Evolutionary conservation across 345 rosid species (phyloP).

Genomic region (Sisymbrium irio): DNA sequence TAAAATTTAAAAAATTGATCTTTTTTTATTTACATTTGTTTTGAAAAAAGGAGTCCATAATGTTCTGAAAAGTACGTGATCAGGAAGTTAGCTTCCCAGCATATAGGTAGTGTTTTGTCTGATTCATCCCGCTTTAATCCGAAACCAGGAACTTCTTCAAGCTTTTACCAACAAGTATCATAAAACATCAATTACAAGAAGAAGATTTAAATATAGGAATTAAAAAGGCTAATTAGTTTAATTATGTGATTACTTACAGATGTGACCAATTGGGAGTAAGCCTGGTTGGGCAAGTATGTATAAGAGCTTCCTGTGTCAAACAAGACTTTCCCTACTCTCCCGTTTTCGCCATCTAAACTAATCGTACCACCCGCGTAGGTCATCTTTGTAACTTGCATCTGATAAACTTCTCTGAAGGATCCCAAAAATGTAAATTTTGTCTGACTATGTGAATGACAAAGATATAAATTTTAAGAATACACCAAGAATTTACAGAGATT

Average conservation of each 20-base stretch:
- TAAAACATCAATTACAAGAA: background rate
- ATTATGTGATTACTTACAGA: constrained; percentile 51
- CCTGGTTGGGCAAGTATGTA: constrained; percentile 72
- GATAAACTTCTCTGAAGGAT: constrained; percentile 56
- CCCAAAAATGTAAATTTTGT: background rate
- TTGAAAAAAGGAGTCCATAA: background rate
- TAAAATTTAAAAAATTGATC: no score
- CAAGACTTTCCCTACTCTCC: constrained; percentile 44
- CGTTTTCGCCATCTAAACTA: constrained; percentile 45
- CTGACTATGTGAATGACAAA: background rate
- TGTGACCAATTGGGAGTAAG: constrained; percentile 60
- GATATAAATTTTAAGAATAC: background rate
- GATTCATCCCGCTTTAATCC: constrained; percentile 55
- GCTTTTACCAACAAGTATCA: constrained; percentile 41
- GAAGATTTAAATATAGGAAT: constrained; percentile 1
- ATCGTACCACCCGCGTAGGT: constrained; percentile 58
- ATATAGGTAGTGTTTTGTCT: constrained; percentile 71
- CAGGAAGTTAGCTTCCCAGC: constrained; percentile 59
- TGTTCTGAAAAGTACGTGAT: constrained; percentile 50
- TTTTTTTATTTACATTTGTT: background rate
- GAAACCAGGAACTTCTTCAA: constrained; percentile 44
- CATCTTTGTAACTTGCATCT: constrained; percentile 52
- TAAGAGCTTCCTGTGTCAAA: constrained; percentile 95
- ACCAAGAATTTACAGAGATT: background rate
- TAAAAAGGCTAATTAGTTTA: background rate